Conservation (phyloP, 352 stramenopile genomes). For the Plasmopara muralis region DNA sequence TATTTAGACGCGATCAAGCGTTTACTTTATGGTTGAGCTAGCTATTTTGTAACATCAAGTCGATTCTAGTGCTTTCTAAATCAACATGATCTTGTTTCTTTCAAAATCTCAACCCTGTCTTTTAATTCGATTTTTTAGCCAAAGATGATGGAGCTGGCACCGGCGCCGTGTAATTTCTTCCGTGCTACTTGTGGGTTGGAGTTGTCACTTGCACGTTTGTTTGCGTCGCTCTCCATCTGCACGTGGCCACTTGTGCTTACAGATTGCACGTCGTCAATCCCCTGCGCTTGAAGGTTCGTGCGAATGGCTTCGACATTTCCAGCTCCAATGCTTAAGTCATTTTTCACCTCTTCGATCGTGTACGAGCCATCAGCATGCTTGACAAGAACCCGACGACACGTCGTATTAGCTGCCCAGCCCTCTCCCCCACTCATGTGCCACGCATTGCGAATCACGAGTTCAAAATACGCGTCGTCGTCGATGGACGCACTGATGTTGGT, state of each 20-base stretch:
- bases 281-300: conserved; percentile 65
- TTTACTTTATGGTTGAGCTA: too few relatives aligned
- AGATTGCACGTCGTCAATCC: conserved; percentile 42
- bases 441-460: conserved; percentile 88
- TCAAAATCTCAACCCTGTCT: too few relatives aligned
- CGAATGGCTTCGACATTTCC: conserved; percentile 73
- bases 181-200: conserved; percentile 51
- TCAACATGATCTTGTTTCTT: too few relatives aligned
- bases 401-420: conserved; percentile 79
- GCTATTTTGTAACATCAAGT: too few relatives aligned
- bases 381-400: conserved; percentile 83
- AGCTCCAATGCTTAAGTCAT: conserved; percentile 66
- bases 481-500: conserved; percentile 86
- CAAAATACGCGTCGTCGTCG: conserved; percentile 90
- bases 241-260: conserved; percentile 46
- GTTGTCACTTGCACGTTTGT: conserved; percentile 41
- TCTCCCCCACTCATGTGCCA: conserved; percentile 83
- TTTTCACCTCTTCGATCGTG: conserved; percentile 79
- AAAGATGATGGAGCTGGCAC: conserved; percentile 78
- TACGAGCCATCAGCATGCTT: conserved; percentile 75
- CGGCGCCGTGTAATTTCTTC: conserved; percentile 75
- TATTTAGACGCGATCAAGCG: too few relatives aligned
- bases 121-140: conserved; percentile 30
- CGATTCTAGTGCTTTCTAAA: too few relatives aligned
- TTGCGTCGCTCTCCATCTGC: conserved; percentile 29